Conservation (phyloP, 2,329 filamentous ascomycete species). For the Ceratocystiopsis sp. region DNA sequence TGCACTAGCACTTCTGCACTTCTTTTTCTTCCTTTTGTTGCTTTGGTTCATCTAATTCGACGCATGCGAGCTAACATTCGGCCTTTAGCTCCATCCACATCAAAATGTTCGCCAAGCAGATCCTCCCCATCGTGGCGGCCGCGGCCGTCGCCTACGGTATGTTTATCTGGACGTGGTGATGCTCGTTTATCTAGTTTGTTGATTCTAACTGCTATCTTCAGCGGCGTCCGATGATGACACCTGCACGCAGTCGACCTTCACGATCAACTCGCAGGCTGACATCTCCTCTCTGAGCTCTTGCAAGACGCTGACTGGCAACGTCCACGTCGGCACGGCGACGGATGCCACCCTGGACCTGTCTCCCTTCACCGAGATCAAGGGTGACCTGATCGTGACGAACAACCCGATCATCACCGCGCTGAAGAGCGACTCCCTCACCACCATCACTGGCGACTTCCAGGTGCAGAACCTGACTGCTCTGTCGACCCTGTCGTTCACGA, state of each 20-base stretch:
- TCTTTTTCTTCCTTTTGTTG: too few species aligned
- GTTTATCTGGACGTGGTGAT: slow-evolving; percentile 6
- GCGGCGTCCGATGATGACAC: slow-evolving; percentile 5
- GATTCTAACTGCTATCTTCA: slow-evolving; percentile 6
- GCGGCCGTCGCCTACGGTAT: slow-evolving; percentile 22
- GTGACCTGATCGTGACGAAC: slow-evolving; percentile 42
- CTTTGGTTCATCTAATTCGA: too few species aligned
- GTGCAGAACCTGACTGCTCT: slow-evolving; percentile 54
- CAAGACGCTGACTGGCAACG: slow-evolving; percentile 48
- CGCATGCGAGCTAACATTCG: neutral
- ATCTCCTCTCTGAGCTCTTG: slow-evolving; percentile 44
- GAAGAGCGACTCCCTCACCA: slow-evolving; percentile 39
- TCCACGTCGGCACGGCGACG: slow-evolving; percentile 43
- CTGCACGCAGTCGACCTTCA: slow-evolving; percentile 23
- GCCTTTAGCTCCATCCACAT: slow-evolving; percentile 7
- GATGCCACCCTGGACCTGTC: slow-evolving; percentile 43
- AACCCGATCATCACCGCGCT: slow-evolving; percentile 45
- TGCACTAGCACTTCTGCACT: too few species aligned
- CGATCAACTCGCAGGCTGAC: slow-evolving; percentile 47
- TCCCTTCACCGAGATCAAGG: slow-evolving; percentile 38
- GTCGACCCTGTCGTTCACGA: slow-evolving; percentile 46
- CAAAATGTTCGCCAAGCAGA: slow-evolving; percentile 27
- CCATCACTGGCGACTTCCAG: slow-evolving; percentile 53
- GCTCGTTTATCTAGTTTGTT: too few species aligned
- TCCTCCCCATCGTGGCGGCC: slow-evolving; percentile 23